A percentile compares a stretch with the other conserved stretches of the same genome.
Conservation (phyloP, 495 filamentous ascomycete genomes). For the Aspergillus panamensis region DNA sequence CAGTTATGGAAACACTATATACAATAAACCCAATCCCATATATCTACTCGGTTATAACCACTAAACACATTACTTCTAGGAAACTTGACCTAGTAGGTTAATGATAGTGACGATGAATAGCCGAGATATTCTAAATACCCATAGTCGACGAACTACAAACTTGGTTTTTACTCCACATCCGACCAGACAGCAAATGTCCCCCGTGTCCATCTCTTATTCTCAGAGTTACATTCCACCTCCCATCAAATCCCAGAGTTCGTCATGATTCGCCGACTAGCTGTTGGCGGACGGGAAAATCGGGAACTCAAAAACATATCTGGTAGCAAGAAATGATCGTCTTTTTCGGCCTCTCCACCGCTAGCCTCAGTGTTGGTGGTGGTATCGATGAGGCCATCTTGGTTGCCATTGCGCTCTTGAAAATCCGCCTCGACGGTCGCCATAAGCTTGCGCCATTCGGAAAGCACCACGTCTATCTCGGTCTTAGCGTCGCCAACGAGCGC, state of each 20-base stretch:
- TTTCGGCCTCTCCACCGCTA: not conserved
- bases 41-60: too few species aligned
- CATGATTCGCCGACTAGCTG: not conserved
- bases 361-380: not conserved
- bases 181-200: not conserved
- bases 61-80: not conserved
- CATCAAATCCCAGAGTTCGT: not conserved
- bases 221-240: not conserved
- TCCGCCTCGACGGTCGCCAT: conserved; percentile 12
- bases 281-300: not conserved
- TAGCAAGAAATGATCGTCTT: conserved; percentile 21
- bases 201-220: not conserved
- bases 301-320: conserved; percentile 39
- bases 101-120: not conserved
- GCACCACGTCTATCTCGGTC: conserved; percentile 59
- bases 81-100: not conserved
- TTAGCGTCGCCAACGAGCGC: conserved; percentile 65
- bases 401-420: not conserved
- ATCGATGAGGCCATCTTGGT: not conserved
- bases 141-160: not conserved
- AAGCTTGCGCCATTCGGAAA: conserved; percentile 58
- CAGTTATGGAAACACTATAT: too few species aligned
- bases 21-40: too few species aligned
- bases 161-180: not conserved
- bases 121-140: not conserved